These are phyloP conservation scores for Eutypella sp. DNA, from an alignment of 2,329 filamentous ascomycete species.

Conservation along the genomic window DNA sequence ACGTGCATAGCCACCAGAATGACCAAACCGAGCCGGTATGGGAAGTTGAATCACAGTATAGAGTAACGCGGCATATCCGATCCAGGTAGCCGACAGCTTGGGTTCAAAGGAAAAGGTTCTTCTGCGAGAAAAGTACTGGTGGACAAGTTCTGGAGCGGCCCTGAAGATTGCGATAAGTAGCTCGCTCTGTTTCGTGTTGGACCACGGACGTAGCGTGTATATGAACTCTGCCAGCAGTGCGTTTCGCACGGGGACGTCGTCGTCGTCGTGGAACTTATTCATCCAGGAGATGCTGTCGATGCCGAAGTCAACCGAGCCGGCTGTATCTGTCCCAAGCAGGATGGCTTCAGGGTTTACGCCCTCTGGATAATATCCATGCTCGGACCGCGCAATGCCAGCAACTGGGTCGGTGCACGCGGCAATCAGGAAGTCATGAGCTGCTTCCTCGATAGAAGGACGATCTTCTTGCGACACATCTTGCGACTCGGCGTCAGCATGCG, in stretches of 20 bases:
- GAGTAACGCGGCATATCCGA: conserved; percentile 85
- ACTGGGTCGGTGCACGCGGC: conserved; percentile 68
- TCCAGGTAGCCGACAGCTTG: conserved; percentile 89
- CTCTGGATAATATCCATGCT: conserved; percentile 80
- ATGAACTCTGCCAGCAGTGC: conserved; percentile 73
- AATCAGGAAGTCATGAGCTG: conserved; percentile 71
- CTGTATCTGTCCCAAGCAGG: conserved; percentile 33
- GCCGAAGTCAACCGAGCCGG: conserved; percentile 54
- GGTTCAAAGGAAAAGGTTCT: conserved; percentile 82
- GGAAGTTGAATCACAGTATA: conserved; percentile 75
- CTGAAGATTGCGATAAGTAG: conserved; percentile 75
- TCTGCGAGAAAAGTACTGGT: conserved; percentile 80
- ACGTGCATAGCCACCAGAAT: conserved; percentile 53
- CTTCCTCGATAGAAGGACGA: conserved; percentile 52
- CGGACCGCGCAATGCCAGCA: conserved; percentile 70
- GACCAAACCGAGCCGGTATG: conserved; percentile 68
- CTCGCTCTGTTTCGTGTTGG: conserved; percentile 74
- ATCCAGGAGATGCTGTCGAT: conserved; percentile 67
- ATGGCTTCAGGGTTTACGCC: conserved; percentile 51
- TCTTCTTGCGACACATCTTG: conserved; percentile 35
- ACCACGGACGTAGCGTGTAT: conserved; percentile 76
- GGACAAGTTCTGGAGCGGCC: conserved; percentile 77
- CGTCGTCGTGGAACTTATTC: conserved; percentile 56
- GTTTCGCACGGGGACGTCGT: conserved; percentile 72
- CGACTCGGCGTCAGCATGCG: conserved; percentile 35